These are phyloP conservation scores for Colletotrichum abscissum DNA, from an alignment of 2,329 filamentous ascomycete genomes.

Conservation along the genomic window DNA sequence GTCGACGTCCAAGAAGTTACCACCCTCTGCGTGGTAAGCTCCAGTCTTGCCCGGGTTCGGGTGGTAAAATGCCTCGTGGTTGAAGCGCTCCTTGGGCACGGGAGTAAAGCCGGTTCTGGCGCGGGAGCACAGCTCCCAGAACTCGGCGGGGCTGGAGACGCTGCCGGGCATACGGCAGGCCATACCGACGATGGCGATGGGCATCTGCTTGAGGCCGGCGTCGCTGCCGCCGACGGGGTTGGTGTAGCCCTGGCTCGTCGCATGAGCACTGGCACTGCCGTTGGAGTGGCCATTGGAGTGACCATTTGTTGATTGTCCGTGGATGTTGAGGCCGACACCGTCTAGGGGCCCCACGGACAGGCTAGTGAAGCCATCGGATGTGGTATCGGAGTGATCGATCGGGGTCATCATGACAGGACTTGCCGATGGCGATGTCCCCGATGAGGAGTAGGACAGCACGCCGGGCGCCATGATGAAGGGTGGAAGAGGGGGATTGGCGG, in stretches of 20 bases:
- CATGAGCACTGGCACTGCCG: conserved; percentile 14
- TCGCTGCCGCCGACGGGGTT: conserved; percentile 32
- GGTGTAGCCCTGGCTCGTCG: conserved; percentile 23
- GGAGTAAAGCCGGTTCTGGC: conserved; percentile 53
- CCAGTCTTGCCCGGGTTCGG: conserved; percentile 56
- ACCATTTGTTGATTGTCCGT: conserved; percentile 31
- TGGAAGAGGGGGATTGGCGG: conserved; percentile 21
- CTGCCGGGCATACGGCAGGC: conserved; percentile 58
- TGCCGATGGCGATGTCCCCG: conserved; percentile 36
- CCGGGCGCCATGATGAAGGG: conserved; percentile 35
- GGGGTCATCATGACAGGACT: conserved; percentile 37
- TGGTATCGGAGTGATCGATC: conserved; percentile 35
- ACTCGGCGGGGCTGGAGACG: conserved; percentile 53
- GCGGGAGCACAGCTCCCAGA: conserved; percentile 57
- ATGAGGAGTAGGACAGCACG: conserved; percentile 36
- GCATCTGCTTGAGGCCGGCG: conserved; percentile 44
- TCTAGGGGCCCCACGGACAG: conserved; percentile 35
- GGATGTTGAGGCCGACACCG: conserved; percentile 28
- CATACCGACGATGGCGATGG: conserved; percentile 61
- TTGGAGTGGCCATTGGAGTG: conserved; percentile 38
- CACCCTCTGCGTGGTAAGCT: conserved; percentile 40
- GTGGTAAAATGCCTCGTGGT: conserved; percentile 53
- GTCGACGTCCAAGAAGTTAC: conserved; percentile 59
- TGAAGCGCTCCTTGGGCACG: conserved; percentile 60
- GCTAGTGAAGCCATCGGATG: conserved; percentile 35